Conservation (phyloP, 1,139 yeast species). For the Eremothecium sinecaudum region DNA sequence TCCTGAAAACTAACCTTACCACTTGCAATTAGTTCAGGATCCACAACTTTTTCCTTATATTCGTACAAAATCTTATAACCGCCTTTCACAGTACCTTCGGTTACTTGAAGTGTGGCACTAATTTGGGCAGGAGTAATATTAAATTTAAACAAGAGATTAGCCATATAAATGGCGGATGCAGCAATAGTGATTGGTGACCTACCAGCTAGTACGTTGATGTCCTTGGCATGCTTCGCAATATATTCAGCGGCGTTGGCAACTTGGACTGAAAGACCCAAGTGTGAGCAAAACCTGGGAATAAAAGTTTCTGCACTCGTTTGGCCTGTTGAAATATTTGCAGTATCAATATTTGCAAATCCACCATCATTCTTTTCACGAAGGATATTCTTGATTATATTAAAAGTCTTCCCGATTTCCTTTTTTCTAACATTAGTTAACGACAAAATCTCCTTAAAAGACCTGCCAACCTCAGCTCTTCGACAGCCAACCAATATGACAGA, state of each 20-base stretch:
- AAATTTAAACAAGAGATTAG: constrained; percentile 70
- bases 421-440: constrained; percentile 90
- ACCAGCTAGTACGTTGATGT: constrained; percentile 90
- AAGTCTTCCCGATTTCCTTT: constrained; percentile 85
- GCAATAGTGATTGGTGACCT: constrained; percentile 96
- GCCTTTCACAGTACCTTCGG: constrained; percentile 94
- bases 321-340: constrained; percentile 65
- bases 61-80: constrained; percentile 78
- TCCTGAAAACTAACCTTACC: constrained; percentile 58
- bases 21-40: constrained; percentile 68
- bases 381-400: constrained; percentile 70
- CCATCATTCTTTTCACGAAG: constrained; percentile 54
- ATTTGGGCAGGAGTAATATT: constrained; percentile 64
- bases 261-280: constrained; percentile 75
- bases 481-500: constrained; percentile 94
- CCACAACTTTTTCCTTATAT: constrained; percentile 61
- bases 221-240: constrained; percentile 82
- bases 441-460: constrained; percentile 94
- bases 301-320: constrained; percentile 92
- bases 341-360: constrained; percentile 33
- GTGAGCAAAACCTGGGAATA: constrained; percentile 93
- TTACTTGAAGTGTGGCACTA: constrained; percentile 92
- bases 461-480: constrained; percentile 86
- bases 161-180: constrained; percentile 93
- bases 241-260: constrained; percentile 90